These are phyloP conservation scores for Craterostigma plantagineum DNA, from an alignment of 257 asterid species.

Conservation along the genomic window DNA sequence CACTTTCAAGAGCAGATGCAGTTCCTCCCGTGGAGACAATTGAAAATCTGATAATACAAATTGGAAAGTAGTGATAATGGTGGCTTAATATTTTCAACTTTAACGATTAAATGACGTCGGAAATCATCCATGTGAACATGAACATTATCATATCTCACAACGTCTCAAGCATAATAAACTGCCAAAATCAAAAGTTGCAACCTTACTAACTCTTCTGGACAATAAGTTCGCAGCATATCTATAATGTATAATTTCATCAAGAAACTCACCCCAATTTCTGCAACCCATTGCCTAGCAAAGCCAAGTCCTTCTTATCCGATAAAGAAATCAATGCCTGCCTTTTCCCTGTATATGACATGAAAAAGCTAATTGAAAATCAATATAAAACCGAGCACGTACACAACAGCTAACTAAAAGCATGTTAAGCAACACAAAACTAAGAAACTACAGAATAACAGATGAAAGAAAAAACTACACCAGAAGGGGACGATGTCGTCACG, in stretches of 20 bases:
- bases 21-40: conserved; percentile 98
- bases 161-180: too few relatives aligned
- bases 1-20: conserved; percentile 55
- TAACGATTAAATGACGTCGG: too few relatives aligned
- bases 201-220: too few relatives aligned
- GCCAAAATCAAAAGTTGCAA: too few relatives aligned
- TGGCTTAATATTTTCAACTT: too few relatives aligned
- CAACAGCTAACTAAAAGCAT: background rate
- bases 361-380: background rate
- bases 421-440: too few relatives aligned
- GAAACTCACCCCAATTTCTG: conserved; percentile 63
- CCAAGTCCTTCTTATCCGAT: conserved; percentile 75
- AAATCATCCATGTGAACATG: too few relatives aligned
- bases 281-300: conserved; percentile 62
- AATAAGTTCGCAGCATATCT: too few relatives aligned
- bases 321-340: conserved; percentile 71
- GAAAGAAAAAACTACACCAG: conserved; percentile 15
- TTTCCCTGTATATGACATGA: conserved; percentile 25
- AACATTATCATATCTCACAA: too few relatives aligned
- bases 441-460: background rate
- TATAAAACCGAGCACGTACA: background rate
- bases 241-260: background rate
- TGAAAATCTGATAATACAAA: conserved; percentile 29
- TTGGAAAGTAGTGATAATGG: background rate
- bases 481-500: conserved; percentile 16